Conservation (phyloP, 306 rosid species). For the Sindora glabra region DNA sequence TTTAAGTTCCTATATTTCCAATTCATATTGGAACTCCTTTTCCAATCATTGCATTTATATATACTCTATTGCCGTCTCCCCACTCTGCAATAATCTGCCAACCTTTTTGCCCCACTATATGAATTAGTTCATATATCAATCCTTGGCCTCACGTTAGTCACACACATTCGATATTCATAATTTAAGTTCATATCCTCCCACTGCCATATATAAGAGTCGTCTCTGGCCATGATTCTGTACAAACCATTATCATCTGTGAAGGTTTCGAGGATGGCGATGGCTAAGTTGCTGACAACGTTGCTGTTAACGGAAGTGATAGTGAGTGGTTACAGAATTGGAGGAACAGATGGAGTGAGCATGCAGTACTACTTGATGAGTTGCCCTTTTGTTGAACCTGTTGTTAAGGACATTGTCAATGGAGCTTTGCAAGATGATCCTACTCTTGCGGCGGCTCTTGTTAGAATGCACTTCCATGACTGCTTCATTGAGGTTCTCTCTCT, state of each 20-base stretch:
- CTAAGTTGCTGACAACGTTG: conserved; percentile 9
- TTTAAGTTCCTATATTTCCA: neutral
- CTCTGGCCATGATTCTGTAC: neutral
- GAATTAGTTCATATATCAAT: neutral
- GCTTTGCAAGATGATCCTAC: conserved; percentile 60
- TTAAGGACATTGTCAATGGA: conserved; percentile 32
- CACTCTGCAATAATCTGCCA: conserved; percentile 16
- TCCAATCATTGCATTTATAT: conserved; percentile 21
- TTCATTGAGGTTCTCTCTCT: conserved; percentile 47
- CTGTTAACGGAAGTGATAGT: conserved; percentile 21
- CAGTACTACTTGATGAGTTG: conserved; percentile 46
- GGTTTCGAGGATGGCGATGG: conserved; percentile 21
- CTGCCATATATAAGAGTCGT: neutral
- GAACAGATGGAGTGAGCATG: conserved; percentile 44
- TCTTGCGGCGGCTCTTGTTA: conserved; percentile 56
- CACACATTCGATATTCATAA: conserved; percentile 7
- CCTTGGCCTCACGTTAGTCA: neutral
- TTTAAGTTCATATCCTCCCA: conserved; percentile 4
- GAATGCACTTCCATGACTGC: conserved; percentile 91
- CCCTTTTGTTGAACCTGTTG: conserved; percentile 43
- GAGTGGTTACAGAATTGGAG: conserved; percentile 21
- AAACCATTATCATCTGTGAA: conserved; percentile 5
- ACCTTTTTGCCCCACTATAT: conserved; percentile 25
- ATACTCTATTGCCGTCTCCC: neutral
- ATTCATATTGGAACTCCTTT: neutral